Base-by-base conservation (phyloP, 164 flowering plant genomes). In the Dillenia suffruticosa region DNA sequence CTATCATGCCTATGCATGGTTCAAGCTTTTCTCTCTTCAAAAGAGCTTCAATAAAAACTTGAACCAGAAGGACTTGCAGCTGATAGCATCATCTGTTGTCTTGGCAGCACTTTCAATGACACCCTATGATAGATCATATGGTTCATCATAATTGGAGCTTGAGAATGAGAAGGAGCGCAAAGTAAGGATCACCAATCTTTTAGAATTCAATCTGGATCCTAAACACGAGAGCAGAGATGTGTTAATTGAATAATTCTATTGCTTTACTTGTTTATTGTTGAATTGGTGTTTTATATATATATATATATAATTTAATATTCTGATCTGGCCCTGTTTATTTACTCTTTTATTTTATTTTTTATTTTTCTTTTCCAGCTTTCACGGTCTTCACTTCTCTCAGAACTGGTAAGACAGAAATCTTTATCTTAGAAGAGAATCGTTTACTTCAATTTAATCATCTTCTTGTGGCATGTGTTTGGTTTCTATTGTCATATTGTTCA, bases 1-100 rank as follows among this genome's bases (percentile, higher is more conserved):
- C 3, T 87, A 84, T 77, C 96, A 94, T 86, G 96, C 97, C 44
- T 94, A 86, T 81, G 96, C 97, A 58, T 94, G 97, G 98, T 74
- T 86, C 43, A 94, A 83, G 77, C 91, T 91, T 48, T 94, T 89
- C 71, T 52, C 79, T 10, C 82, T 94, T 45, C 95, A 86, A 70
- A 94, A 89, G 58, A 91, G 81, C 69, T 89, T 83, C 66, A 91
- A 94, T 62, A 94, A 89, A 74, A 86, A 94, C 62, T 71, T 90
- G 48, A 84, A 67, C 67, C 97, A 89, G 71, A 91, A 94, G 59
- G 97, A 90, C 73, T 69, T 94, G 78, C 97, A 90, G 56, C 61
- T 88, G 57, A 82, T 94, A 22, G 98, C 98, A 32, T 90, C 98
- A 61, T 90, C 97, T 11, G 97, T 90, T 65, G 74, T 94, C 16